Evolutionary conservation across 2,329 filamentous ascomycete species (phyloP), one percentile per base, ranked within the genome.

Genomic region (Neofusicoccum cordaticola): DNA sequence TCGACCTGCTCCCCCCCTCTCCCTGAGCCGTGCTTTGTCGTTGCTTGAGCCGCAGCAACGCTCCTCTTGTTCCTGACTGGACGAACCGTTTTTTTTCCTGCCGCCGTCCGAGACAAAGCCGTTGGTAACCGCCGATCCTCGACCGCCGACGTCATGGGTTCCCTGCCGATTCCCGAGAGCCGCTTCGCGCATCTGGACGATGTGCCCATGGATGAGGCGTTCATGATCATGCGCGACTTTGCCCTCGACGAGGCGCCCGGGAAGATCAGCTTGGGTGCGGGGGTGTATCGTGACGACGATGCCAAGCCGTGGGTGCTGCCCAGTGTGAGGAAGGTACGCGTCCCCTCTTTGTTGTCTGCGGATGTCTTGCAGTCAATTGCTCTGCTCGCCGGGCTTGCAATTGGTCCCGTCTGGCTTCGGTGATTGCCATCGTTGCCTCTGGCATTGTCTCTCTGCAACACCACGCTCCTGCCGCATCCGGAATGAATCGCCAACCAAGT

Each of bases 241-340:
- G 53, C 58, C 4, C 47, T 63, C 27, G 66, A 67, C 31, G 41
- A 51, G n/a, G 34, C 53, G 7, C 69, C 71, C 2, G 64, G 73
- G 15, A 81, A 81, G 67, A 78, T 80, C n/a, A 74, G 71, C 61
- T 68, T 81, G 19, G 73, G 75, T 5, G 68, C 72, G 7, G 78
- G 78, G n/a, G 71, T 76, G n/a, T 81, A 81, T 66, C 74, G 77
- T 58, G 74, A 78, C 44, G 72, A 79, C 50, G 68, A 75, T 2
- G 76, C 70, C 6, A 67, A 70, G 60, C 73, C 77, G 9, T 80
- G 78, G 78, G 71, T 75, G 9, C 64, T 80, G 56, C 75, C 76
- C 19, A 71, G 71, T 27, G 77, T 79, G 13, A 68, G 68, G 35
- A 35, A 58, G 62, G 62, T 64, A 58, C 6, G 63, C 19, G 35